phyloP scores from a whole-genome alignment of 768 basidiomycete genomes.

The Paxillus involutus region DNA sequence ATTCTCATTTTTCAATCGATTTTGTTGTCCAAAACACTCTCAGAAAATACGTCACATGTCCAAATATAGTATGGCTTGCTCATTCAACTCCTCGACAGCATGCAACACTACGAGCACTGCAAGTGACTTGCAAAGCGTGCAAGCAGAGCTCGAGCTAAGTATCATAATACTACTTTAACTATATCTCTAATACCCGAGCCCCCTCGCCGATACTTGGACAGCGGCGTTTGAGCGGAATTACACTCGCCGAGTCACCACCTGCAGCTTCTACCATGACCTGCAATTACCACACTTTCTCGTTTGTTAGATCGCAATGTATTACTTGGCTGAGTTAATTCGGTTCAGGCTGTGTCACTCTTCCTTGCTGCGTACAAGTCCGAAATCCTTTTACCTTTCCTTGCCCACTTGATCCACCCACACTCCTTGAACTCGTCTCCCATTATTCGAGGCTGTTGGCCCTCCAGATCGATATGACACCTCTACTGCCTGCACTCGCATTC shows the following conservation, averaged over 20 bases:
- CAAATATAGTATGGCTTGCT: too few relatives aligned
- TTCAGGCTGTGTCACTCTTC: neutral
- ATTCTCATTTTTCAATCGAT: too few relatives aligned
- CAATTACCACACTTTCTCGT: neutral
- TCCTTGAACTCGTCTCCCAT: neutral
- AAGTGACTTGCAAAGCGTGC: neutral
- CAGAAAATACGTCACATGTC: too few relatives aligned
- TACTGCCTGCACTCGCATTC: constrained; percentile 1
- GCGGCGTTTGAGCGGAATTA: neutral
- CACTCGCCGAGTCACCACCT: neutral
- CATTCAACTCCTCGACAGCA: too few relatives aligned
- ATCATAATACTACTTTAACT: neutral
- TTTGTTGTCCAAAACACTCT: too few relatives aligned
- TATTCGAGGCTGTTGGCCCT: neutral
- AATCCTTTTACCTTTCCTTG: neutral
- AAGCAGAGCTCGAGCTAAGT: neutral
- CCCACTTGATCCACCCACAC: neutral
- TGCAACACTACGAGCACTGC: too few relatives aligned
- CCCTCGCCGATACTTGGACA: neutral
- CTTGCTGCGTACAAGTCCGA: neutral
- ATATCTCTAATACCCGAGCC: neutral
- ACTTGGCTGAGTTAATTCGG: neutral
- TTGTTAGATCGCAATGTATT: neutral
- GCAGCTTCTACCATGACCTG: neutral
- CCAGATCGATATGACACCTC: neutral